Evolutionary conservation across 352 stramenopile genomes (phyloP).

Genomic region (Phytophthora lateralis): DNA sequence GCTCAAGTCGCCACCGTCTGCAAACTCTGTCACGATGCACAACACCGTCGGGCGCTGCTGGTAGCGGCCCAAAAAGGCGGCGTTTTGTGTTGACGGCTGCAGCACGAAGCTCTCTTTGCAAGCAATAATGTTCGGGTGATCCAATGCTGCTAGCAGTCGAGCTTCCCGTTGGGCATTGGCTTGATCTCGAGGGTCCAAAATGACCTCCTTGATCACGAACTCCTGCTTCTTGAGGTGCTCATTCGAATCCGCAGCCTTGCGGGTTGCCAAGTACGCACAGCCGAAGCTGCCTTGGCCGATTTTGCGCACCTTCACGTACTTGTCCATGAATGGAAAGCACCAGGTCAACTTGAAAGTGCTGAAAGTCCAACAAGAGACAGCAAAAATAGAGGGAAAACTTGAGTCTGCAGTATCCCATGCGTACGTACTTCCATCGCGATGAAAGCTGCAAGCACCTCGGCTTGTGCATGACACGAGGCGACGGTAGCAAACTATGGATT

Average conservation of each 20-base stretch:
- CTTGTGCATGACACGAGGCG: too few relatives aligned
- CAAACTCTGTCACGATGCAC: slow-evolving; percentile 88
- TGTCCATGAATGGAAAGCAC: slow-evolving; percentile 52
- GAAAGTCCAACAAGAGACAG: neutral
- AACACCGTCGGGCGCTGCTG: slow-evolving; percentile 39
- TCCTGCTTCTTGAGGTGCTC: slow-evolving; percentile 42
- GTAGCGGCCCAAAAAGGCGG: slow-evolving; percentile 1
- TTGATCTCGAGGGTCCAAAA: slow-evolving; percentile 71
- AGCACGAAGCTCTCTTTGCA: slow-evolving; percentile 82
- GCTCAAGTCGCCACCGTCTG: slow-evolving; percentile 75
- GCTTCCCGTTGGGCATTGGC: slow-evolving; percentile 65
- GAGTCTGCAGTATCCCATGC: slow-evolving; percentile 18
- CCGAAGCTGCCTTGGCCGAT: slow-evolving; percentile 82
- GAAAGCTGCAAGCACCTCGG: neutral
- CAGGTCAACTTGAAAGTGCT: slow-evolving; percentile 11
- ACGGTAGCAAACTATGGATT: slow-evolving; percentile 10
- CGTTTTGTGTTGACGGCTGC: slow-evolving; percentile 7
- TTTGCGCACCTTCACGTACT: slow-evolving; percentile 78
- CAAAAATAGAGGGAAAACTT: slow-evolving; percentile 30
- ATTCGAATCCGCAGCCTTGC: slow-evolving; percentile 32
- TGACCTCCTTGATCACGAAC: slow-evolving; percentile 79
- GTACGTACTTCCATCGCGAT: neutral
- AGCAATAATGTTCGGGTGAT: slow-evolving; percentile 86
- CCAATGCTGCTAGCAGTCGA: slow-evolving; percentile 65
- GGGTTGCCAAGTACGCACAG: slow-evolving; percentile 62